Conservation (phyloP, 176 grass and related monocot species). For the Calamus simplicifolius region DNA sequence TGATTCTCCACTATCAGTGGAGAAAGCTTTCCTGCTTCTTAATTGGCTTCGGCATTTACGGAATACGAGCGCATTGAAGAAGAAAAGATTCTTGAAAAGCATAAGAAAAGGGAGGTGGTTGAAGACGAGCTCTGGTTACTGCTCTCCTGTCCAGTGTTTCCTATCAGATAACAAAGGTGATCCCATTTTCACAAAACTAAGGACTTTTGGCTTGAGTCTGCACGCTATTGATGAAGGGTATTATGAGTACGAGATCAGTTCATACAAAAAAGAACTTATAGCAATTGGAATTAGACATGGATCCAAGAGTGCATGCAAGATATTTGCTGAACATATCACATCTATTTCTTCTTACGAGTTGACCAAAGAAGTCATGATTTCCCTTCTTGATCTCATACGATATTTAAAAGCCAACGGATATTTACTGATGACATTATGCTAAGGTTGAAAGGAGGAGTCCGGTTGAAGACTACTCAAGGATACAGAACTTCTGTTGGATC, state of each 20-base stretch:
- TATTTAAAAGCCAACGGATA: no score
- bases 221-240: slow-evolving; percentile 40
- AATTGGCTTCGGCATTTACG: slow-evolving; percentile 48
- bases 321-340: slow-evolving; percentile 42
- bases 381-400: no score
- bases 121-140: slow-evolving; percentile 53
- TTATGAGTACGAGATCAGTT: slow-evolving; percentile 28
- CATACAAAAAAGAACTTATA: slow-evolving; percentile 41
- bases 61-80: not conserved
- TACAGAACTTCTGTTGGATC: not conserved
- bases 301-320: slow-evolving; percentile 29
- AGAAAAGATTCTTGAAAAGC: slow-evolving; percentile 31
- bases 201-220: no score
- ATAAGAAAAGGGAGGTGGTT: slow-evolving; percentile 53
- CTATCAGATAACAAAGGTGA: slow-evolving; percentile 35
- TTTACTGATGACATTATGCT: no score
- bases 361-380: slow-evolving; percentile 3
- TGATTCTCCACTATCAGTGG: slow-evolving; percentile 31
- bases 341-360: slow-evolving; percentile 26
- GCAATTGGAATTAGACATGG: slow-evolving; percentile 50
- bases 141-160: slow-evolving; percentile 49
- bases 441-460: no score
- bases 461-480: no score
- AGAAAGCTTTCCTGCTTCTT: slow-evolving; percentile 59
- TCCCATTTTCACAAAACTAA: no score